Evolutionary conservation across 2,329 filamentous ascomycete genomes (phyloP), one percentile per base, ranked within the genome.

Genomic region (Botrytis galanthina): DNA sequence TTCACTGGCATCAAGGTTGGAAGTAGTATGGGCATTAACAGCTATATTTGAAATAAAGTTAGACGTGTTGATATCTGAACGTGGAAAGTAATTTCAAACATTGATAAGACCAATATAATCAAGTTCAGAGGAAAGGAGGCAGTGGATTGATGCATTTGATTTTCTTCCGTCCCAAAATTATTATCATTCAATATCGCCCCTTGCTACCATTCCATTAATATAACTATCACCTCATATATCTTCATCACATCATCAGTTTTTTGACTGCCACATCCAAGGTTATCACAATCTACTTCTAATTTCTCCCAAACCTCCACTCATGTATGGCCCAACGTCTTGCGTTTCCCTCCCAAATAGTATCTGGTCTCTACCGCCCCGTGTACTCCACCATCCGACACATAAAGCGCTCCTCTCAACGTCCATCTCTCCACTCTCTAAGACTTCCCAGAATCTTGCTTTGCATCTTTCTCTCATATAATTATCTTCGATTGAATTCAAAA

Each of bases 331-430:
- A 62, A 57, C 46, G 26, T 75, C 74, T 4, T 70, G 60, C 26
- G 59, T 29, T 48, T 71, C 66, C 42, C 71, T 46, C 26, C 74
- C 77, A 75, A 76, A 78, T 26, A 81, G 64, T 5, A 81, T 78
- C 29, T 72, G 76, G 29, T 80, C 77, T 69, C 79, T 76, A 14
- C 80, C 79, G 29, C 84, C 84, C 39, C 88, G 90, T 48, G 75
- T 80, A 54, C 85, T 88, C 91, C 91, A 93, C 91, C 91, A 93
- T 7, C 85, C 86, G 61, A 92, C 89, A 77, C 89, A 91, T 70
- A 89, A 84, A 75, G 87, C 85, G 35, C 90, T 89, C 63, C 90
- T 85, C 77, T 92, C 89, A 42, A 92, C 86, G 82, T 93, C 91
- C 89, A 93, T 92, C 80, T 92, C 91, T 2, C 91, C 91, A 75